Base-by-base conservation (phyloP, 2,329 filamentous ascomycete species). In the Amauroascus niger region DNA sequence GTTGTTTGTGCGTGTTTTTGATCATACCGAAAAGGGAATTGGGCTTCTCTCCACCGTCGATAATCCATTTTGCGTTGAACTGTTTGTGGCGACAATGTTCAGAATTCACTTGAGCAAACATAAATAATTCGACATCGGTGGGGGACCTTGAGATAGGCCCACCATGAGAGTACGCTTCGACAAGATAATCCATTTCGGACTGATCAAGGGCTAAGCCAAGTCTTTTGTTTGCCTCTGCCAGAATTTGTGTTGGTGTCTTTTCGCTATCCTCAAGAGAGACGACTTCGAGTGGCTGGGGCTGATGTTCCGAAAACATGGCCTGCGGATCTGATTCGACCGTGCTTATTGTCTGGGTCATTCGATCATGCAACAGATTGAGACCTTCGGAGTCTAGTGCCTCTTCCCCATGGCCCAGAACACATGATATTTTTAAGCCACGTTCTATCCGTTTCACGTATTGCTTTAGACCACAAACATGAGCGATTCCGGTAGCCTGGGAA, bases 101-200 rank as follows among this genome's bases (percentile, higher is more conserved):
- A 2, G 91, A 97, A 75, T 97, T 97, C 68, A 98, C 91, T 72
- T 98, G 93, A 14, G 91, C 91, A 69, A 97, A 98, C 93, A 97
- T 97, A 77, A 97, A 97, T 20, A 97, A 78, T 73, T 98, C 93
- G 43, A 97, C 87, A 67, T 97, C 93, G 57, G 89, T 84, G 0
- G 88, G 88, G 47, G 84, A 74, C 57, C 77, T 68, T 11, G 77
- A 77, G 48, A 81, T 74, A 49, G 75, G 69, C 2, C 78, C 77
- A 28, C 82, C 79, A 35, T 81, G 75, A 5, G 81, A 81, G 70
- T 88, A 93, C 40, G 84, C 84, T 61, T 89, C 83, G n/a, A 95
- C 87, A 37, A 98, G 78, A 65, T 98, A 97, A 56, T 95, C 84
- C 68, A 97, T 94, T 68, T 98, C 90, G 7, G 84, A 84, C 55